Base-by-base conservation (phyloP, 2,329 filamentous ascomycete species). In the Penicillium hordei region DNA sequence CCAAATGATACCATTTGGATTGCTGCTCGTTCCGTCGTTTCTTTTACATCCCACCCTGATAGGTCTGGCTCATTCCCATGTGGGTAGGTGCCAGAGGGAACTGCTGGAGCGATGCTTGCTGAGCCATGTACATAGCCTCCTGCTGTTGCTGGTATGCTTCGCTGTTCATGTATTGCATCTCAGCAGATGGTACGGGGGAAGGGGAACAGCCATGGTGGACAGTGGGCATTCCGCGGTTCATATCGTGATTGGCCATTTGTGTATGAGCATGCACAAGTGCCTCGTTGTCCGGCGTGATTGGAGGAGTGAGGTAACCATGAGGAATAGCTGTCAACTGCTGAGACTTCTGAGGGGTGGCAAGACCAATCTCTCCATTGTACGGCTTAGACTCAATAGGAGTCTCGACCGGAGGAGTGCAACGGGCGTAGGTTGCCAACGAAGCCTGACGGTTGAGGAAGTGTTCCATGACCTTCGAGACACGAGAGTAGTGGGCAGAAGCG, bases 401-500 rank as follows among this genome's bases (percentile, higher is more conserved):
- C 50, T 77, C 75, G 15, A 73, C 72, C 17, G 76, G 74, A 17
- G 77, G 76, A 43, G 74, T 76, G 36, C 75, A 73, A 43, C 75
- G 74, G 31, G 70, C 66, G 70, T 79, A 72, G 70, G 71, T 76
- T 65, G 79, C 76, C 69, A 86, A 78, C 25, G 83, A 81, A 60
- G 83, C 82, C 73, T 87, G 85, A 59, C 83, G 83, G 62, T 82
- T 81, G 59, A 91, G 79, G 80, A 89, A 89, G 62, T 84, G 79
- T 64, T 89, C 86, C 50, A 90, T 79, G 44, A 82, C 82, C 60
- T 81, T 81, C 10, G 88, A 86, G 10, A 88, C 87, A 34, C 82
- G 80, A 4, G 86, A 88, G 63, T 87, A 82, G 66, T 88, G 85
- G 59, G 82, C 79, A 23, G 86, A 86, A 17, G 85, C 82, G 69